These are phyloP conservation scores for Lentinus brumalis DNA, from an alignment of 768 basidiomycete genomes.

Conservation along the genomic window DNA sequence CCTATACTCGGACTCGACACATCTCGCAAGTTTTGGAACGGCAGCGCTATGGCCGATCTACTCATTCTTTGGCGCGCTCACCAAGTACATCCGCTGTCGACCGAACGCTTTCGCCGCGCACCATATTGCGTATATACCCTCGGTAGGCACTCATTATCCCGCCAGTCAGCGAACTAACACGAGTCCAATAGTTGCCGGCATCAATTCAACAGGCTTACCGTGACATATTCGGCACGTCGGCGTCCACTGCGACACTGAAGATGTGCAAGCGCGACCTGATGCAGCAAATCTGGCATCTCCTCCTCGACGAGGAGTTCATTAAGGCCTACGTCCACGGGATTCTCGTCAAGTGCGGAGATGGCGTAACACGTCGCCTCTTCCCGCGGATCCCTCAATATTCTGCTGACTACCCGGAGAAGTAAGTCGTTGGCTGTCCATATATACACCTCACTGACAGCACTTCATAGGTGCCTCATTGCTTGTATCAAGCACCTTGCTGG, in stretches of 20 bases:
- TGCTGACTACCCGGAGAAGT: conserved; percentile 42
- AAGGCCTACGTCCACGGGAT: conserved; percentile 31
- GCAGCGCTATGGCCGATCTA: conserved; percentile 44
- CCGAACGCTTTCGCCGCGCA: conserved; percentile 36
- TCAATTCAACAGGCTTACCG: conserved; percentile 30
- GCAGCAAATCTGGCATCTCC: conserved; percentile 30
- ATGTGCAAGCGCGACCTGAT: conserved; percentile 36
- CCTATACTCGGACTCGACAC: conserved; percentile 32
- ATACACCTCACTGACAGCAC: too few relatives aligned
- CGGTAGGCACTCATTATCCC: too few relatives aligned
- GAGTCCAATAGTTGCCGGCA: conserved; percentile 32
- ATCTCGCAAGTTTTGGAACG: conserved; percentile 30
- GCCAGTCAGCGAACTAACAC: neutral
- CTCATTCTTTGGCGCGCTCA: conserved; percentile 40
- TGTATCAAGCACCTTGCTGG: conserved; percentile 27
- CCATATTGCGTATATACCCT: conserved; percentile 47
- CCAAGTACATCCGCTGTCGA: conserved; percentile 39
- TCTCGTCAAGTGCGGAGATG: conserved; percentile 30
- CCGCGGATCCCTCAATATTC: conserved; percentile 33
- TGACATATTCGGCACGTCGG: conserved; percentile 10
- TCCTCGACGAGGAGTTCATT: conserved; percentile 27
- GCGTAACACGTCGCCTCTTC: conserved; percentile 26
- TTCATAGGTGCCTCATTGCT: conserved; percentile 15
- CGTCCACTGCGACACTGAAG: conserved; percentile 26
- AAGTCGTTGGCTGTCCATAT: too few relatives aligned